Evolutionary conservation across 75 land plant genomes (phyloP), one percentile per base, ranked within the genome.

Genomic region (Cunninghamia lanceolata): DNA sequence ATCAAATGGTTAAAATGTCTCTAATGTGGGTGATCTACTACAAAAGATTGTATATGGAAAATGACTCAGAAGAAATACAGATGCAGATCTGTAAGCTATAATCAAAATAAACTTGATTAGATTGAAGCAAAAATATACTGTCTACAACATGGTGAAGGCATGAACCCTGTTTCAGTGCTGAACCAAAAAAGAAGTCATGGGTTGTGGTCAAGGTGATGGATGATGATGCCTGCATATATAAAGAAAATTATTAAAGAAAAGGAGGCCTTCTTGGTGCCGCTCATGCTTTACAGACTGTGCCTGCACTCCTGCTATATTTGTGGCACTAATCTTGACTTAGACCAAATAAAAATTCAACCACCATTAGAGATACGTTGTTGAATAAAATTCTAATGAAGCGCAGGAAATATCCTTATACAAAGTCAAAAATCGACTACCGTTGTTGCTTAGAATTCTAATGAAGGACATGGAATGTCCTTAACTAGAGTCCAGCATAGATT

Each of bases 191-290:
- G 28, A 42, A 39, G 82, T 42, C n/a, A 40, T 42, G n/a, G 25
- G 46, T 4, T 42, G 50, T 25, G 32, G 25, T 42, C 32, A n/a
- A 80, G 25, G 80, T 77, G 15, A 50, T 79, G 21, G 47, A 43
- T 79, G 30, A 40, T 25, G 4, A 39, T 42, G 6, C 3, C 5
- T 9, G 4, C 34, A 45, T 80, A 80, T 80, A 80, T 80, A 47
- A 80, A 80, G 82, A 36, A 80, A 45, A 6, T 15, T 77, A 25
- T 77, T 39, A 77, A 77, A 77, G 78, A 75, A 19, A 39, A 77
- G 42, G 80, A 77, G 80, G 80, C 45, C 8, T 45, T 80, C 47
- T 80, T 80, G 82, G 82, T 80, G 82, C 46, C 15, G 47, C 45
- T 80, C 80, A 77, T 39, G 80, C 80, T 42, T 80, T 25, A 11